A percentile compares a stretch with the other conserved stretches of the same genome.
Conservation (phyloP, 371 early-diverging fungal genomes). For the Syncephalastrum racemosum region DNA sequence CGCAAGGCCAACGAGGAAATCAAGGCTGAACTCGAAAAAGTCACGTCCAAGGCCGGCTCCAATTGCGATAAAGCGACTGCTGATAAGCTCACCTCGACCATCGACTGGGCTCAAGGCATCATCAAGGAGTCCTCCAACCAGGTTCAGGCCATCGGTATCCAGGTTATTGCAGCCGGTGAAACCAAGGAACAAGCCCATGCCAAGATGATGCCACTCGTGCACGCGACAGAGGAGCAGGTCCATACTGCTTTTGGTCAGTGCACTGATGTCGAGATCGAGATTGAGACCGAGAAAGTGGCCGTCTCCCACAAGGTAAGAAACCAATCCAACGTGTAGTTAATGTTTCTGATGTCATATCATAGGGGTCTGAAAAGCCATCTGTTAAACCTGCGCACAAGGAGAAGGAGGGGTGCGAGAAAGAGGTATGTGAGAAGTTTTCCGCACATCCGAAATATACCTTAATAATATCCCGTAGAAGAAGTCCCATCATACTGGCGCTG, state of each 20-base stretch:
- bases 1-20: conserved; percentile 19
- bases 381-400: too few species aligned
- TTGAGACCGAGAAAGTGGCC: too few species aligned
- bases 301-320: too few species aligned
- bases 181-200: conserved; percentile 1
- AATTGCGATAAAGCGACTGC: background rate
- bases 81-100: conserved; percentile 8
- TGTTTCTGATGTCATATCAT: too few species aligned
- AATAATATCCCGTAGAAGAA: too few species aligned
- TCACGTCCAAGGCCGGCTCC: background rate
- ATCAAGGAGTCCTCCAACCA: conserved; percentile 8
- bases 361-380: too few species aligned
- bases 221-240: conserved; percentile 6
- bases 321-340: too few species aligned
- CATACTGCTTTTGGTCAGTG: conserved; percentile 1
- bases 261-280: background rate
- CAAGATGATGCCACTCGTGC: conserved; percentile 1
- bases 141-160: conserved; percentile 13
- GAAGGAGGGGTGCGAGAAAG: too few species aligned
- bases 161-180: conserved; percentile 6
- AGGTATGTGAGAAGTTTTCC: too few species aligned
- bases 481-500: background rate
- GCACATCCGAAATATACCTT: too few species aligned
- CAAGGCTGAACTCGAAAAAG: conserved; percentile 1
- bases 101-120: conserved; percentile 15